These are phyloP conservation scores for Colletotrichum limetticola DNA, from an alignment of 2,329 filamentous ascomycete species.

Conservation along the genomic window DNA sequence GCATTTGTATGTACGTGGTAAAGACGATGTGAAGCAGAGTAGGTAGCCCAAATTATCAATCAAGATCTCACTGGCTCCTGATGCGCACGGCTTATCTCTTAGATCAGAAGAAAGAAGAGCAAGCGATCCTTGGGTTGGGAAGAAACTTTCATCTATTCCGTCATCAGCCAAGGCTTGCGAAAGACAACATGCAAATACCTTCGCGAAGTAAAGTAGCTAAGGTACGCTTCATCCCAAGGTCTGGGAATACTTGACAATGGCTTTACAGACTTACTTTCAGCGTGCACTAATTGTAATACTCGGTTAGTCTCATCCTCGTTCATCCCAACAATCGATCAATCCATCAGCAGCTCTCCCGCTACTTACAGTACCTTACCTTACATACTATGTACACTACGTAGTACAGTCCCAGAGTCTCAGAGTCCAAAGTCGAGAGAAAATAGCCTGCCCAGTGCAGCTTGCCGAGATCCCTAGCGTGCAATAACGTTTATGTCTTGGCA, in stretches of 20 bases:
- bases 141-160: not conserved
- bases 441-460: not conserved
- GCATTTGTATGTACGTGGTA: not conserved
- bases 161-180: not conserved
- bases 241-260: not conserved
- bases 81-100: not conserved
- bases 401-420: not conserved
- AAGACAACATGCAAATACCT: not conserved
- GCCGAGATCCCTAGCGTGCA: not conserved
- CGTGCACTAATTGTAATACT: not conserved
- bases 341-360: not conserved
- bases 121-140: not conserved
- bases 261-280: not conserved
- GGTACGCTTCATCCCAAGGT: not conserved
- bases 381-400: no score
- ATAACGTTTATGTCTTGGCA: constrained; percentile 5
- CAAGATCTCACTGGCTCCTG: not conserved
- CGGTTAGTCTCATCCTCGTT: not conserved
- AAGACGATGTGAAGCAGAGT: no score
- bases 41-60: no score
- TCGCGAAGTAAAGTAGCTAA: no score
- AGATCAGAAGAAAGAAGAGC: not conserved
- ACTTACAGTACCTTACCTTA: no score
- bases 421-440: not conserved
- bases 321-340: not conserved